These are phyloP conservation scores for Botrytis galanthina DNA, from an alignment of 2,329 filamentous ascomycete species.

Conservation along the genomic window DNA sequence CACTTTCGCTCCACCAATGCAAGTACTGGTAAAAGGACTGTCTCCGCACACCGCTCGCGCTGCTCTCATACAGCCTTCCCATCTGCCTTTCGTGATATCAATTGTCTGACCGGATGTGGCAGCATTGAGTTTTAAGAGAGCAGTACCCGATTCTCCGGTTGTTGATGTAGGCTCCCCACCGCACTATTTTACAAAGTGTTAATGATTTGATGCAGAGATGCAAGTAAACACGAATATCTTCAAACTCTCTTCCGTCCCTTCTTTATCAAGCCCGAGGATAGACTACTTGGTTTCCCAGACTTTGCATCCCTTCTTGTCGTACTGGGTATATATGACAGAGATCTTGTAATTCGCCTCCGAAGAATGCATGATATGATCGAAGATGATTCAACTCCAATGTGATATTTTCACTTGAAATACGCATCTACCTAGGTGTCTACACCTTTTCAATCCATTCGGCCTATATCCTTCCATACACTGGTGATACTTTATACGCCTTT, in stretches of 20 bases:
- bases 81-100: constrained; percentile 51
- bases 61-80: constrained; percentile 55
- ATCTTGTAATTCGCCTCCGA: not conserved
- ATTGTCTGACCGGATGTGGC: constrained; percentile 47
- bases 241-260: not conserved
- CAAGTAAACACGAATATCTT: too few relatives aligned
- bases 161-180: constrained; percentile 46
- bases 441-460: not conserved
- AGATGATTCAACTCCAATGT: not conserved
- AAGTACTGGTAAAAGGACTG: constrained; percentile 29
- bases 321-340: not conserved
- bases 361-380: too few relatives aligned
- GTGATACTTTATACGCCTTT: not conserved
- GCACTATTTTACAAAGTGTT: constrained; percentile 40
- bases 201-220: not conserved
- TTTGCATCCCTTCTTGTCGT: not conserved
- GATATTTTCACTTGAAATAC: not conserved
- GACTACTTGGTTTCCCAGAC: not conserved
- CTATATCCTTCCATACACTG: not conserved
- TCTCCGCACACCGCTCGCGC: constrained; percentile 39
- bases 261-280: not conserved
- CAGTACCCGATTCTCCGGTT: constrained; percentile 47
- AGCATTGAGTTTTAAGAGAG: constrained; percentile 48
- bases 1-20: constrained; percentile 30
- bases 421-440: not conserved